These are phyloP conservation scores for Ustanciosporium gigantosporum DNA, from an alignment of 1,284 basidiomycete genomes.

Conservation along the genomic window DNA sequence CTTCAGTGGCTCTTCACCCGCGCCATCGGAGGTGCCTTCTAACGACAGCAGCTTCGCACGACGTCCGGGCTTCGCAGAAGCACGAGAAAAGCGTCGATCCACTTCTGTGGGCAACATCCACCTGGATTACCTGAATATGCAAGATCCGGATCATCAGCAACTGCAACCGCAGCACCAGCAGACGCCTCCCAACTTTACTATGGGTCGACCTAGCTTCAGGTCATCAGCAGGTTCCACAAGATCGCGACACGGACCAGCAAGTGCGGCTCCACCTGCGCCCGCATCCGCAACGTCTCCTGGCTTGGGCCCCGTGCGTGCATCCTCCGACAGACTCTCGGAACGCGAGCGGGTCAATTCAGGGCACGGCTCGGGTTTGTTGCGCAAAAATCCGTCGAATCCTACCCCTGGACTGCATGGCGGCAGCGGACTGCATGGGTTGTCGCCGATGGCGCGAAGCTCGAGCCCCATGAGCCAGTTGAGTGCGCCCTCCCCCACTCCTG, in stretches of 20 bases:
- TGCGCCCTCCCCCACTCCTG: conserved; percentile 16
- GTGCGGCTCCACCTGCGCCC: too few species aligned
- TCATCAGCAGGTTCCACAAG: conserved; percentile 20
- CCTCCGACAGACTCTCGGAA: conserved; percentile 45
- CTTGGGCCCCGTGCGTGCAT: conserved; percentile 39
- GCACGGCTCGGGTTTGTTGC: conserved; percentile 40
- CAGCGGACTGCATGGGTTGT: conserved; percentile 24
- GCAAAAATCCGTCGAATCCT: conserved; percentile 56
- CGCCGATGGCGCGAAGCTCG: conserved; percentile 23
- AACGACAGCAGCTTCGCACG: conserved; percentile 12
- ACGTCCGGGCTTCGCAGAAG: conserved; percentile 36
- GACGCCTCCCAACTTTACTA: background rate
- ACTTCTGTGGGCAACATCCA: conserved; percentile 23
- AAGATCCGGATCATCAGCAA: conserved; percentile 6
- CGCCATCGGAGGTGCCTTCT: conserved; percentile 3
- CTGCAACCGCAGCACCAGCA: background rate
- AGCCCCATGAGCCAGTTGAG: conserved; percentile 30
- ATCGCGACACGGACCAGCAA: conserved; percentile 22
- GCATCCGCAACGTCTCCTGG: conserved; percentile 29
- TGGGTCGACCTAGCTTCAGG: conserved; percentile 17
- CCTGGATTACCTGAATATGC: conserved; percentile 19
- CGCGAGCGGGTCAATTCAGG: conserved; percentile 38
- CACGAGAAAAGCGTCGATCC: conserved; percentile 25
- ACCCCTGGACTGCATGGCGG: conserved; percentile 42
- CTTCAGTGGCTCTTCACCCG: conserved; percentile 12